Conservation (phyloP, 2,329 filamentous ascomycete species). For the Exophiala sp. region DNA sequence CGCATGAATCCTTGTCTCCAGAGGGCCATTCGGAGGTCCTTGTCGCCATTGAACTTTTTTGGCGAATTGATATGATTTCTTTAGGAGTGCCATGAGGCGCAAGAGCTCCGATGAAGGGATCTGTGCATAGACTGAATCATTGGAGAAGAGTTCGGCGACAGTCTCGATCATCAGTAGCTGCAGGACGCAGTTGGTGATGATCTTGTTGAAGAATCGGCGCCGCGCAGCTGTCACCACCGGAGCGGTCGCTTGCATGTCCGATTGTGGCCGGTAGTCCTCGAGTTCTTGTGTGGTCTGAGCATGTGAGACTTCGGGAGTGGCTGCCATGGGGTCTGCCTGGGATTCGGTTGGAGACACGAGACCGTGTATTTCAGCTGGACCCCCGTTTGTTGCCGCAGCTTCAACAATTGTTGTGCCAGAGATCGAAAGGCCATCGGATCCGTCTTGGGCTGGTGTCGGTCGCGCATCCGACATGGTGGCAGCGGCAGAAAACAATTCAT, state of each 20-base stretch:
- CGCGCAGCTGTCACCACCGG: constrained; percentile 88
- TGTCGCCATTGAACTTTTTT: constrained; percentile 97
- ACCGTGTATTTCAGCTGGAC: constrained; percentile 5
- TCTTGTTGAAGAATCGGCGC: constrained; percentile 95
- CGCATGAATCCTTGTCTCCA: constrained; percentile 99
- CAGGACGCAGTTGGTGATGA: constrained; percentile 96
- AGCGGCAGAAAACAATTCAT: constrained; percentile 87
- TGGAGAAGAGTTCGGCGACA: constrained; percentile 96
- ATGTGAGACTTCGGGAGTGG: constrained; percentile 27
- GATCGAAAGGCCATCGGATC: constrained; percentile 26
- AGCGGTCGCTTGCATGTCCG: constrained; percentile 74
- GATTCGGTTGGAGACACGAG: constrained; percentile 21
- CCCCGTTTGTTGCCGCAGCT: constrained; percentile 32
- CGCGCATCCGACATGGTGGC: constrained; percentile 42
- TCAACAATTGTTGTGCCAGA: constrained; percentile 29
- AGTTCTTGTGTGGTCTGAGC: constrained; percentile 43
- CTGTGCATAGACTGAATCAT: constrained; percentile 86
- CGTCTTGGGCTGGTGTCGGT: constrained; percentile 22
- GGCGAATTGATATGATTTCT: constrained; percentile 94
- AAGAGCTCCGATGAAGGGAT: constrained; percentile 88
- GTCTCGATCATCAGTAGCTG: constrained; percentile 99
- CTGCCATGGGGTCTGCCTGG: constrained; percentile 16
- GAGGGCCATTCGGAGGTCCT: constrained; percentile 85
- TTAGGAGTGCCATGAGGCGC: constrained; percentile 85
- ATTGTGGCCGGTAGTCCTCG: constrained; percentile 81